Conservation (phyloP, 148 eudicot species). For the Silene uniflora region DNA sequence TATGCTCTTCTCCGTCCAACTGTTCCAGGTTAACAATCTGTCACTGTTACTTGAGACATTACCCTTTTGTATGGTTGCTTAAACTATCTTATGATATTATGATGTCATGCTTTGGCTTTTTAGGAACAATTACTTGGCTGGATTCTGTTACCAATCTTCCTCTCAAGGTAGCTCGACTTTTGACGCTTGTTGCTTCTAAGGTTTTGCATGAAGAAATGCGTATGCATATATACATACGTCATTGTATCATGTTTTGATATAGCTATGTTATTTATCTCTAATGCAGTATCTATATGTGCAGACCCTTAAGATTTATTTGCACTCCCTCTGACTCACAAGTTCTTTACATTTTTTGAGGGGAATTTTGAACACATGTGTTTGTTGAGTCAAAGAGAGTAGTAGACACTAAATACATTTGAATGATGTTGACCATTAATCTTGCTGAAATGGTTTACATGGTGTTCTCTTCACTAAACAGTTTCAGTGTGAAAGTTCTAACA, state of each 20-base stretch:
- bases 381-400: too few species aligned
- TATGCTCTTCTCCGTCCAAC: slow-evolving; percentile 96
- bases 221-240: not conserved
- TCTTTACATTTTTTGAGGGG: too few species aligned
- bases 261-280: not conserved
- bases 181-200: not conserved
- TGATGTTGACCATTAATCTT: not conserved
- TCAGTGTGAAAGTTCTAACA: not conserved
- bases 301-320: not conserved
- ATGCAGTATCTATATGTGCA: slow-evolving; percentile 1
- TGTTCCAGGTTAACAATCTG: slow-evolving; percentile 51
- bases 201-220: not conserved
- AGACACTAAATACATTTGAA: not conserved
- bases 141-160: slow-evolving; percentile 90
- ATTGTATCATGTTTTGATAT: not conserved
- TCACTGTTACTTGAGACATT: not conserved
- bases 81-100: slow-evolving; percentile 16
- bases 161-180: slow-evolving; percentile 48
- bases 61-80: not conserved
- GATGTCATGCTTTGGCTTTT: slow-evolving; percentile 17
- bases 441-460: not conserved
- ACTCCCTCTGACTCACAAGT: not conserved
- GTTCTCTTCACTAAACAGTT: not conserved
- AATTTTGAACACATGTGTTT: too few species aligned
- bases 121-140: slow-evolving; percentile 87